Evolutionary conservation across 805 yeast genomes (phyloP).

Genomic region (Metschnikowia picachoensis): DNA sequence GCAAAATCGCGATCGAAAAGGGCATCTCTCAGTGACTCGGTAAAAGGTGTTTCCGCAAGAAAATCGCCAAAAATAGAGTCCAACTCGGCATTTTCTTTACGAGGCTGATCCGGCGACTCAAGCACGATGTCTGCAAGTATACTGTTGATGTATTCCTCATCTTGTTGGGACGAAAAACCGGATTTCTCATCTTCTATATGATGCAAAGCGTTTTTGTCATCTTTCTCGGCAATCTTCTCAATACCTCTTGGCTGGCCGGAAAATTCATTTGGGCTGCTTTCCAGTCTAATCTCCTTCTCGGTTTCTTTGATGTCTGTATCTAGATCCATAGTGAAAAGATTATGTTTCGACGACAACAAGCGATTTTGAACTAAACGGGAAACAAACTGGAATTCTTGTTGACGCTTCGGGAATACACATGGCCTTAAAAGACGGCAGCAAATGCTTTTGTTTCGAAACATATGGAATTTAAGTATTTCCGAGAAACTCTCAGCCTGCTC

Average conservation of each 20-base stretch:
- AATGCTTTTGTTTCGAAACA: background rate
- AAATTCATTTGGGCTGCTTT: background rate
- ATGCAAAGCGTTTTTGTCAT: background rate
- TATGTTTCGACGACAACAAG: constrained; percentile 4
- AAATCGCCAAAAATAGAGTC: constrained; percentile 7
- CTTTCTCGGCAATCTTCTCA: too few relatives aligned
- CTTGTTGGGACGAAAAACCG: background rate
- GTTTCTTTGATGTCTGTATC: constrained; percentile 3
- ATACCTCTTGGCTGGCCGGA: too few relatives aligned
- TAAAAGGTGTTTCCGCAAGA: background rate
- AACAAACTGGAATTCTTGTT: too few relatives aligned
- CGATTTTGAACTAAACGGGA: background rate
- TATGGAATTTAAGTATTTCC: background rate
- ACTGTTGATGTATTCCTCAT: constrained; percentile 5
- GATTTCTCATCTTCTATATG: background rate
- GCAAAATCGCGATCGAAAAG: constrained; percentile 3
- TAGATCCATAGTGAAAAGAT: constrained; percentile 7
- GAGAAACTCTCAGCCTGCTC: too few relatives aligned
- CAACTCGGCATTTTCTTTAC: background rate
- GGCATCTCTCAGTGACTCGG: background rate
- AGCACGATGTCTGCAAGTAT: constrained; percentile 8
- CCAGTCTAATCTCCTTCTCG: background rate
- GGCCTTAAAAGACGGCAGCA: background rate
- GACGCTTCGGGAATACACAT: background rate
- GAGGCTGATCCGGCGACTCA: background rate